Conservation (phyloP, 108 stramenopile species). For the Skeletonema costatum region DNA sequence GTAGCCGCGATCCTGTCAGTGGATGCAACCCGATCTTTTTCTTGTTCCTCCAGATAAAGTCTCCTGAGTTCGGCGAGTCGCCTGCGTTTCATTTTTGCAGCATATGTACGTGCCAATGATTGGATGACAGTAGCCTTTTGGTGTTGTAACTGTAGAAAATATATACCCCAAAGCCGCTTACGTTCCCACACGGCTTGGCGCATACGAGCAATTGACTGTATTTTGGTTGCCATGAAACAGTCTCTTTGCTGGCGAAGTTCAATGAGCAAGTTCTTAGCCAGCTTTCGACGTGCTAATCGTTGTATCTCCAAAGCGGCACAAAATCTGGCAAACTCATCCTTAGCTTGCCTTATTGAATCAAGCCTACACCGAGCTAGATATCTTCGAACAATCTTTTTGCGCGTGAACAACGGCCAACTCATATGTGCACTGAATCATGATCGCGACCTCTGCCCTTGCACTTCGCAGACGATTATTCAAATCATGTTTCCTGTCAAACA, state of each 20-base stretch:
- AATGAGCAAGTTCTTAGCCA: conserved; percentile 3
- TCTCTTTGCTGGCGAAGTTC: conserved; percentile 11
- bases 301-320: conserved; percentile 34
- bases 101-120: neutral
- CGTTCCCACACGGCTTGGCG: neutral
- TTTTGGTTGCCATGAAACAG: conserved; percentile 19
- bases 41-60: conserved; percentile 3
- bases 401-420: conserved; percentile 35
- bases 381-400: conserved; percentile 30
- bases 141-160: neutral
- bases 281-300: conserved; percentile 5
- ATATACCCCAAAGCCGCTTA: conserved; percentile 5
- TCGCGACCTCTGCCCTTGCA: conserved; percentile 23
- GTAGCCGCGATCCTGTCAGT: conserved; percentile 11
- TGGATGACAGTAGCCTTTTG: conserved; percentile 17
- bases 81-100: neutral
- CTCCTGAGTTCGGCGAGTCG: conserved; percentile 9
- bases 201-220: conserved; percentile 26
- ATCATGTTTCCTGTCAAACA: conserved; percentile 6
- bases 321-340: neutral
- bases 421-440: conserved; percentile 36
- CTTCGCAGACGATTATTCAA: neutral
- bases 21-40: neutral
- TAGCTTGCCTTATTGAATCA: neutral
- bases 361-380: conserved; percentile 6